A percentile compares a stretch with the other conserved stretches of the same genome.
Conservation (phyloP, 2,329 filamentous ascomycete species). For the Sphaerostilbella broomeana region DNA sequence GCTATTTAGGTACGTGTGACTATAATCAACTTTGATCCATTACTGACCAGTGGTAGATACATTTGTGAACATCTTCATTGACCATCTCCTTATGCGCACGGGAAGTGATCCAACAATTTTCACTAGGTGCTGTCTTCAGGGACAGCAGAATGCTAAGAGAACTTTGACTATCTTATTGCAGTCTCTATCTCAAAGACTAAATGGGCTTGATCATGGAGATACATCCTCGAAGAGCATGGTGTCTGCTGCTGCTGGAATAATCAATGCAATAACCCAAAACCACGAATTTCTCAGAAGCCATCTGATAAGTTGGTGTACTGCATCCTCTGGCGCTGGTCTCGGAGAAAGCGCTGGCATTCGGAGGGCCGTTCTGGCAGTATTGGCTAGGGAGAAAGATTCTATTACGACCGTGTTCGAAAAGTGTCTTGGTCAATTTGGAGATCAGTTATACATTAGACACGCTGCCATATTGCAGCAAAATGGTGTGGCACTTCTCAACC, state of each 20-base stretch:
- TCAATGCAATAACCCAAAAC: conserved; percentile 43
- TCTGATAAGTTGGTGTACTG: conserved; percentile 59
- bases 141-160: conserved; percentile 22
- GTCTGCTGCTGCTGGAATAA: conserved; percentile 51
- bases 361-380: conserved; percentile 55
- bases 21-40: not conserved
- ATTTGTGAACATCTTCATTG: conserved; percentile 31
- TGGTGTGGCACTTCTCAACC: conserved; percentile 45
- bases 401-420: conserved; percentile 58
- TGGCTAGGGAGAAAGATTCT: conserved; percentile 45
- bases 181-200: conserved; percentile 41
- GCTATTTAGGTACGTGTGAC: conserved; percentile 56
- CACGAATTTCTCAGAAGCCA: conserved; percentile 44
- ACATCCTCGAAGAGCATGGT: conserved; percentile 33
- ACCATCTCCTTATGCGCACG: conserved; percentile 31
- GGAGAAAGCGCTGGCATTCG: conserved; percentile 60
- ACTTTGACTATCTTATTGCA: conserved; percentile 22
- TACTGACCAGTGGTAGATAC: conserved; percentile 31
- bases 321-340: conserved; percentile 56
- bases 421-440: conserved; percentile 68
- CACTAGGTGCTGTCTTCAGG: conserved; percentile 23
- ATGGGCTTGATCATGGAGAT: conserved; percentile 27
- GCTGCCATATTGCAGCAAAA: conserved; percentile 82
- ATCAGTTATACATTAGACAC: conserved; percentile 81
- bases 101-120: conserved; percentile 22